phyloP scores from a whole-genome alignment of 2,329 filamentous ascomycete species.

The Neonectria punicea region DNA sequence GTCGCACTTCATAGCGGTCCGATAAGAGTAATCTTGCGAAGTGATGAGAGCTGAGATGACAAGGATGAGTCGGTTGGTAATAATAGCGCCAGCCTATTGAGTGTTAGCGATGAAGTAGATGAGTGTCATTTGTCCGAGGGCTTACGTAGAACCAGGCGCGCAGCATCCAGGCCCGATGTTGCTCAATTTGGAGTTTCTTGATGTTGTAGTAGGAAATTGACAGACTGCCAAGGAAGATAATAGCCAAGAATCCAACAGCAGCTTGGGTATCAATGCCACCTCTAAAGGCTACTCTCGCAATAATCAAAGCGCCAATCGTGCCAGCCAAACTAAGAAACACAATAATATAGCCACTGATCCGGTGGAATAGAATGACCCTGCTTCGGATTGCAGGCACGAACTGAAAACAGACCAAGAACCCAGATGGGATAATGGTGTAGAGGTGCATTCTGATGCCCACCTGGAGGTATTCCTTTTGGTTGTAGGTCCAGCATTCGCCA shows the following conservation, averaged over 20 bases:
- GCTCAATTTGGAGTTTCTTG: conserved; percentile 69
- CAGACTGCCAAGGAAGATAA: no score
- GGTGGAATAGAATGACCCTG: background rate
- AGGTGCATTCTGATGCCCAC: background rate
- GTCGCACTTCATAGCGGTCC: no score
- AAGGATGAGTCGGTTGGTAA: no score
- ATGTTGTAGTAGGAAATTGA: conserved; percentile 59
- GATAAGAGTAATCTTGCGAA: no score
- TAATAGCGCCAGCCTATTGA: no score
- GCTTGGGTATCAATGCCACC: no score
- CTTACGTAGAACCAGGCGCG: conserved; percentile 59
- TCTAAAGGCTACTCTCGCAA: no score
- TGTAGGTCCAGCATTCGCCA: background rate
- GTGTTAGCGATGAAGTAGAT: no score
- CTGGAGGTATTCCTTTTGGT: background rate
- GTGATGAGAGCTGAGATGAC: no score
- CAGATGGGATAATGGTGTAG: background rate
- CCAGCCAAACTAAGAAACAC: background rate
- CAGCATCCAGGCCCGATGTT: conserved; percentile 73
- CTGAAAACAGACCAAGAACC: background rate
- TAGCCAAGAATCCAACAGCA: no score
- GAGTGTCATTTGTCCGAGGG: no score
- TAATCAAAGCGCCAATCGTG: background rate
- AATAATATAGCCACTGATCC: background rate
- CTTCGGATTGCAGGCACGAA: background rate